A percentile compares a stretch with the other conserved stretches of the same genome.
Conservation (phyloP, 2,329 filamentous ascomycete species). For the Alternaria conjuncta region DNA sequence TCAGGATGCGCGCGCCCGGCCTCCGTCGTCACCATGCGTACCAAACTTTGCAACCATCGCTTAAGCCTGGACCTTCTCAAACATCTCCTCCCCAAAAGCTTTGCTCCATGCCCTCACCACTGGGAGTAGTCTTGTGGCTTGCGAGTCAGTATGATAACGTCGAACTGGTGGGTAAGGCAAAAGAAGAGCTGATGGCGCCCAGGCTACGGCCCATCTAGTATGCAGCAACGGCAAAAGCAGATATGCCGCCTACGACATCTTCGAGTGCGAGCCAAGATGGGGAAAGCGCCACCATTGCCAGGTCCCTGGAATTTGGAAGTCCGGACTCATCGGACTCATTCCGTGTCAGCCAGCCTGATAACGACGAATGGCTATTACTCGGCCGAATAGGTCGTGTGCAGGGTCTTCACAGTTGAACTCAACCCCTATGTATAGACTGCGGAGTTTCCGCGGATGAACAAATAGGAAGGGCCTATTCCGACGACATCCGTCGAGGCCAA, state of each 20-base stretch:
- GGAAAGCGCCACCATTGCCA: not conserved
- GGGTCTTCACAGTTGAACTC: not conserved
- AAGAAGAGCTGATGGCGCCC: not conserved
- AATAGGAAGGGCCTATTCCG: not conserved
- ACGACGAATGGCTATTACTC: not conserved
- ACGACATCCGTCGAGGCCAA: not conserved
- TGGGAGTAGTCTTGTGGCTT: not conserved
- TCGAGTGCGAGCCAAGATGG: not conserved
- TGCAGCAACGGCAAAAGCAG: conserved; percentile 2
- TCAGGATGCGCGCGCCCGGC: not conserved
- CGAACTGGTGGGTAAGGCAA: not conserved
- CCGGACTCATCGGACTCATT: not conserved
- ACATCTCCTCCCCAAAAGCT: not conserved
- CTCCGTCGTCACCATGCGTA: conserved; percentile 2
- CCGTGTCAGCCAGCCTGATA: not conserved
- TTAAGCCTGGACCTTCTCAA: not conserved
- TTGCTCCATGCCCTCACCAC: not conserved
- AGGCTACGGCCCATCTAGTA: not conserved
- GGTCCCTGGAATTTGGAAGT: not conserved
- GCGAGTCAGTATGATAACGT: conserved; percentile 2
- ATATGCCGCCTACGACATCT: conserved; percentile 2
- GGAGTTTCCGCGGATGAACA: not conserved
- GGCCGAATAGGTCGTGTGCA: not conserved
- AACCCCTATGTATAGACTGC: not conserved
- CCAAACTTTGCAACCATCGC: conserved; percentile 2